phyloP scores from a whole-genome alignment of 2,329 filamentous ascomycete species.

The Aspergillus eucalypticola region DNA sequence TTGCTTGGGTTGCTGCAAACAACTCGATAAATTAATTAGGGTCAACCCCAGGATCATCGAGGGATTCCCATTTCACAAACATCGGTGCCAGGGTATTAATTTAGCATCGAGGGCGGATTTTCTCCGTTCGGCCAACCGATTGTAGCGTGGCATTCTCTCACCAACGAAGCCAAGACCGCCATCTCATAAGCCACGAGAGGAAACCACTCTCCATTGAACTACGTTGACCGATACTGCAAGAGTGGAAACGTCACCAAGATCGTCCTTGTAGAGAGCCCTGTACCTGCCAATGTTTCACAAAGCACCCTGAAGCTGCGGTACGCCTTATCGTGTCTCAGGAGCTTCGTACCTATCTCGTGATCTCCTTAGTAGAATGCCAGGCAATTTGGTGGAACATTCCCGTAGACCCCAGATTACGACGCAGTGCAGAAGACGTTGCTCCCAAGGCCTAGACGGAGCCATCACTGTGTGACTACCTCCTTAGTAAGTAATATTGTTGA shows the following conservation, averaged over 20 bases:
- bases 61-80: background rate
- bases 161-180: background rate
- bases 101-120: background rate
- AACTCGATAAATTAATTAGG: background rate
- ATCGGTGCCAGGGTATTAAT: background rate
- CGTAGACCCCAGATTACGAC: background rate
- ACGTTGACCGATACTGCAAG: background rate
- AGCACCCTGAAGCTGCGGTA: background rate
- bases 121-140: background rate
- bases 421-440: background rate
- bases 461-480: background rate
- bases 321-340: background rate
- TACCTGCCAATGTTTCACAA: background rate
- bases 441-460: background rate
- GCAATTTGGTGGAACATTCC: background rate
- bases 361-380: background rate
- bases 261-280: background rate
- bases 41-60: no score
- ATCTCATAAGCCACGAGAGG: background rate
- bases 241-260: background rate
- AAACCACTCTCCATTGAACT: background rate
- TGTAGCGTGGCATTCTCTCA: background rate
- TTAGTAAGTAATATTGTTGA: background rate
- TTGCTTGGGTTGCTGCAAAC: background rate
- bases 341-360: background rate